These are phyloP conservation scores for Phaeosphaeria sp. DNA, from an alignment of 2,329 filamentous ascomycete genomes.

Conservation along the genomic window DNA sequence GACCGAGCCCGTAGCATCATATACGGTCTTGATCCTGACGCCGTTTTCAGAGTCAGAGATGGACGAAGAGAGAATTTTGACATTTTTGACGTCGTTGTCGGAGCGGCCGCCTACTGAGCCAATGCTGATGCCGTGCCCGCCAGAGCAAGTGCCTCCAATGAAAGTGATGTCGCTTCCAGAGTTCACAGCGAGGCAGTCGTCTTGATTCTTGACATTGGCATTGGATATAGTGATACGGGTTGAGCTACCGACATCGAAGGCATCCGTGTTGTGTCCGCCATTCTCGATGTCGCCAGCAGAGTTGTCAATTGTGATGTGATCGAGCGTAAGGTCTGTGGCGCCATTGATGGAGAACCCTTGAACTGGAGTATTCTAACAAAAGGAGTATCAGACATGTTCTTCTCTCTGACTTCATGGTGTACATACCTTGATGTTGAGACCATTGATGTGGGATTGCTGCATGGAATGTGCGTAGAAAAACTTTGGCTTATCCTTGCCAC, in stretches of 20 bases:
- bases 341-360: slow-evolving; percentile 59
- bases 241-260: slow-evolving; percentile 62
- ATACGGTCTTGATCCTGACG: slow-evolving; percentile 65
- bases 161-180: slow-evolving; percentile 56
- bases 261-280: slow-evolving; percentile 61
- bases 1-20: slow-evolving; percentile 59
- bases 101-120: slow-evolving; percentile 64
- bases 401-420: too few relatives aligned
- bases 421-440: slow-evolving; percentile 54
- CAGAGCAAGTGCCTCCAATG: slow-evolving; percentile 53
- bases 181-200: slow-evolving; percentile 66
- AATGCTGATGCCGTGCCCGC: slow-evolving; percentile 66
- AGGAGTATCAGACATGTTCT: too few relatives aligned
- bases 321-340: slow-evolving; percentile 54
- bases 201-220: slow-evolving; percentile 63
- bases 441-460: slow-evolving; percentile 57
- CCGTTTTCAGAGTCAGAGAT: slow-evolving; percentile 63
- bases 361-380: slow-evolving; percentile 57
- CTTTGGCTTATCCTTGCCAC: slow-evolving; percentile 51
- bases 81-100: slow-evolving; percentile 61
- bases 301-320: slow-evolving; percentile 64
- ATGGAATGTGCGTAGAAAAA: slow-evolving; percentile 65
- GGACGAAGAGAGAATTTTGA: slow-evolving; percentile 58
- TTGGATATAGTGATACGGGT: slow-evolving; percentile 58
- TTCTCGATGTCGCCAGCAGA: slow-evolving; percentile 56